These are phyloP conservation scores for Fusarium nodosum DNA, from an alignment of 2,329 filamentous ascomycete genomes.

Conservation along the genomic window DNA sequence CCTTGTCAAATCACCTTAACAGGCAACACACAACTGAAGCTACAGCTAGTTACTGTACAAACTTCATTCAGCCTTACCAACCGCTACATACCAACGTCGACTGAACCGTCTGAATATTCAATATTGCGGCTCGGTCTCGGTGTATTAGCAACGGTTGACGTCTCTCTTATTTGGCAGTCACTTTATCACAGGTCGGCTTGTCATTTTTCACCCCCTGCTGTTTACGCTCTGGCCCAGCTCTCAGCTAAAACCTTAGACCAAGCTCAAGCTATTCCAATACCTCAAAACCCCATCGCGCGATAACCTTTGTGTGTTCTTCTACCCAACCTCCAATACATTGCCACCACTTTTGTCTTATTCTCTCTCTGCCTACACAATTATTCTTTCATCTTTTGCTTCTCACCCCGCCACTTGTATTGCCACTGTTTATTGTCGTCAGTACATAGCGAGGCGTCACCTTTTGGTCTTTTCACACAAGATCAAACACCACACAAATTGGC, in stretches of 20 bases:
- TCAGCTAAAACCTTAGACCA: neutral
- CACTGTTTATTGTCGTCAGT: neutral
- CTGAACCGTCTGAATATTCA: slow-evolving; percentile 8
- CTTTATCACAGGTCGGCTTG: slow-evolving; percentile 17
- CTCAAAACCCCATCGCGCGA: slow-evolving; percentile 1
- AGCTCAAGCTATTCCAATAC: slow-evolving; percentile 11
- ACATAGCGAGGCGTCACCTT: neutral
- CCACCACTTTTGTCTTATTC: no score
- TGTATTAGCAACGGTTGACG: neutral
- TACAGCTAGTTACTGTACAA: slow-evolving; percentile 2
- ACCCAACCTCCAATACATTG: no score
- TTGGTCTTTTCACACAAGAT: neutral
- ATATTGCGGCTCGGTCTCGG: neutral
- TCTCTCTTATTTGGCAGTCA: slow-evolving; percentile 9
- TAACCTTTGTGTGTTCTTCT: slow-evolving; percentile 2
- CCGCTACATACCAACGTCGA: slow-evolving; percentile 9
- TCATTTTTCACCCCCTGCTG: slow-evolving; percentile 5
- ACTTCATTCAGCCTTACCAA: slow-evolving; percentile 4
- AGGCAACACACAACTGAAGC: slow-evolving; percentile 32
- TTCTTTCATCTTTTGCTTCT: slow-evolving; percentile 5
- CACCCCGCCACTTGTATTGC: neutral
- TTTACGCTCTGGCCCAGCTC: slow-evolving; percentile 3
- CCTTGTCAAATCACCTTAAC: slow-evolving; percentile 39
- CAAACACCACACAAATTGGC: neutral
- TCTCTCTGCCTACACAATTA: neutral